A percentile compares a stretch with the other conserved stretches of the same genome.
Evolutionary conservation across 169 alveolate genomes (phyloP).

Genomic region (Plasmodium gonderi): DNA sequence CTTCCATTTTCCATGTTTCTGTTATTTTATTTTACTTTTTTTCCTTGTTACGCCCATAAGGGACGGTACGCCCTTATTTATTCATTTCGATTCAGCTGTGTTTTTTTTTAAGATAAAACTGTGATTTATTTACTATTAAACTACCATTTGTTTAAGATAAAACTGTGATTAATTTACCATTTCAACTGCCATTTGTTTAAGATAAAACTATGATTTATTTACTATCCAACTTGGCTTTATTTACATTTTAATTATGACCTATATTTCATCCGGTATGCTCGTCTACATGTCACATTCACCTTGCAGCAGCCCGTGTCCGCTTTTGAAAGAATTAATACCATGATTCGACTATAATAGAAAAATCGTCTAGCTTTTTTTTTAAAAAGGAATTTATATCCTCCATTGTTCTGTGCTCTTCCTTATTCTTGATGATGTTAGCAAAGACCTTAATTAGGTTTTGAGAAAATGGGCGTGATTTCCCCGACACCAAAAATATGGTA

Average conservation of each 20-base stretch:
- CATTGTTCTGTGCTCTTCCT: slow-evolving; percentile 41
- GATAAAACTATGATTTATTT: too few relatives aligned
- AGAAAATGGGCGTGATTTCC: slow-evolving; percentile 70
- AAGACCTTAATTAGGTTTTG: slow-evolving; percentile 51
- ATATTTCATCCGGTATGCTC: too few relatives aligned
- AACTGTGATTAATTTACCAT: background rate
- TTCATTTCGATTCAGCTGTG: too few relatives aligned
- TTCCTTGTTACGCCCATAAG: background rate
- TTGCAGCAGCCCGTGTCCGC: background rate
- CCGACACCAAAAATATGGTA: slow-evolving; percentile 44
- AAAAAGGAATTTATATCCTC: slow-evolving; percentile 59
- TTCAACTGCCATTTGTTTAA: background rate
- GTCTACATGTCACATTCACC: too few relatives aligned
- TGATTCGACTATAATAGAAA: slow-evolving; percentile 64
- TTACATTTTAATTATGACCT: too few relatives aligned
- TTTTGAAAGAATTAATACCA: slow-evolving; percentile 35
- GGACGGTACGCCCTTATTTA: background rate
- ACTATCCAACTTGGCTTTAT: too few relatives aligned
- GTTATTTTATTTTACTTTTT: background rate
- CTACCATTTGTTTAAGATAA: background rate
- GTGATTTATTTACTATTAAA: too few relatives aligned
- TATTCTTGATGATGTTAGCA: slow-evolving; percentile 36
- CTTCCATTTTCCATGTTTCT: background rate
- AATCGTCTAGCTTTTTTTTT: slow-evolving; percentile 66
- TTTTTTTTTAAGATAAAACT: too few relatives aligned